Conservation (phyloP, 176 grass and related monocot genomes). For the Oryza longistaminata region DNA sequence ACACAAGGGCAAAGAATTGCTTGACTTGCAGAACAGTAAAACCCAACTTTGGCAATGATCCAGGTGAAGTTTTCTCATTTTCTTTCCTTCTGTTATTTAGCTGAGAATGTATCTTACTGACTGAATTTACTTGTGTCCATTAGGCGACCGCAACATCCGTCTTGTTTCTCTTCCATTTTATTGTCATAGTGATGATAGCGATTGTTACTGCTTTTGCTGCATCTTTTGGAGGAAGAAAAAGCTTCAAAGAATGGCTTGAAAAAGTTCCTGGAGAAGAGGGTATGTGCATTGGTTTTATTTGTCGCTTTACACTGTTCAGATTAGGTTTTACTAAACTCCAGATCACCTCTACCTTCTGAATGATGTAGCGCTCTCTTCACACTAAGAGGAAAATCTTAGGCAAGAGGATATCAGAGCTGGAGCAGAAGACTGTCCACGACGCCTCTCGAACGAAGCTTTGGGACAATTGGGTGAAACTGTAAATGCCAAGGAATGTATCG, state of each 20-base stretch:
- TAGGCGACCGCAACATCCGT: slow-evolving; percentile 41
- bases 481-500: slow-evolving; percentile 66
- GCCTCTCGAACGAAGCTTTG: slow-evolving; percentile 48
- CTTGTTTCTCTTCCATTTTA: slow-evolving; percentile 45
- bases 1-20: slow-evolving; percentile 56
- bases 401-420: slow-evolving; percentile 67
- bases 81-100: neutral
- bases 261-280: slow-evolving; percentile 78
- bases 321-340: slow-evolving; percentile 14
- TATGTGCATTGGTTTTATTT: slow-evolving; percentile 16
- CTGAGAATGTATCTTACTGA: slow-evolving; percentile 16
- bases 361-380: slow-evolving; percentile 65
- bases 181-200: slow-evolving; percentile 54
- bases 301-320: slow-evolving; percentile 1
- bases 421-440: slow-evolving; percentile 56
- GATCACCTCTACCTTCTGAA: neutral
- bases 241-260: slow-evolving; percentile 60
- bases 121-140: neutral
- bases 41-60: slow-evolving; percentile 43
- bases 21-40: slow-evolving; percentile 56
- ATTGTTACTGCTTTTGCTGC: slow-evolving; percentile 59
- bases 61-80: slow-evolving; percentile 32
- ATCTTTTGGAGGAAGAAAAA: slow-evolving; percentile 85
- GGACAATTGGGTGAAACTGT: slow-evolving; percentile 68
- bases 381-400: slow-evolving; percentile 56